These are phyloP conservation scores for Lactarius psammicola DNA, from an alignment of 768 basidiomycete species.

Conservation along the genomic window DNA sequence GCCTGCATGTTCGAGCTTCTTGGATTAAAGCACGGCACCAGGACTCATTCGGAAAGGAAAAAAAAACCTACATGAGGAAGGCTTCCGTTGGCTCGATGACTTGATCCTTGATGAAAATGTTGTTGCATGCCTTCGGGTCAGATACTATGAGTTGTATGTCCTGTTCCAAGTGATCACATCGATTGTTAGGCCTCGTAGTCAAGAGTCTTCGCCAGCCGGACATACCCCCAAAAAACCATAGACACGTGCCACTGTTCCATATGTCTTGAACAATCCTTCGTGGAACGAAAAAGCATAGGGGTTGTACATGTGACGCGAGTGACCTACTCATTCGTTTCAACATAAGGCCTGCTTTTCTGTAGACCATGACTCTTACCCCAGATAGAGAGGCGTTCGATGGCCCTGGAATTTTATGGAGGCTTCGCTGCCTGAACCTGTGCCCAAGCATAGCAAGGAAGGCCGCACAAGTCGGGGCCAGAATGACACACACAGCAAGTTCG, in stretches of 20 bases:
- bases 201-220: neutral
- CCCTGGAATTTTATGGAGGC: neutral
- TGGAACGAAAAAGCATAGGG: neutral
- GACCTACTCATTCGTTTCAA: neutral
- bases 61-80: constrained; percentile 19
- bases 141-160: constrained; percentile 16
- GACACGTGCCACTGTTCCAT: neutral
- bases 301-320: too few species aligned
- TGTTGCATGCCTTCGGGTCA: neutral
- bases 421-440: neutral
- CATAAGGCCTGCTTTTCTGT: neutral
- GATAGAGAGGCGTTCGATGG: too few species aligned
- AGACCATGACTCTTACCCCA: neutral
- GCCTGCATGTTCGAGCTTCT: neutral
- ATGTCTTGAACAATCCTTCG: neutral
- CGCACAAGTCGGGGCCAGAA: too few species aligned
- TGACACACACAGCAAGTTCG: neutral
- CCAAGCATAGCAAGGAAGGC: neutral
- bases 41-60: constrained; percentile 6
- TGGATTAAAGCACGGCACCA: constrained; percentile 8
- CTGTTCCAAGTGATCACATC: neutral
- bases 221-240: neutral
- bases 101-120: neutral
- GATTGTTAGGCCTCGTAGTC: neutral
- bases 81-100: neutral